phyloP scores from a whole-genome alignment of 768 basidiomycete species.

The Astraeus odoratus region DNA sequence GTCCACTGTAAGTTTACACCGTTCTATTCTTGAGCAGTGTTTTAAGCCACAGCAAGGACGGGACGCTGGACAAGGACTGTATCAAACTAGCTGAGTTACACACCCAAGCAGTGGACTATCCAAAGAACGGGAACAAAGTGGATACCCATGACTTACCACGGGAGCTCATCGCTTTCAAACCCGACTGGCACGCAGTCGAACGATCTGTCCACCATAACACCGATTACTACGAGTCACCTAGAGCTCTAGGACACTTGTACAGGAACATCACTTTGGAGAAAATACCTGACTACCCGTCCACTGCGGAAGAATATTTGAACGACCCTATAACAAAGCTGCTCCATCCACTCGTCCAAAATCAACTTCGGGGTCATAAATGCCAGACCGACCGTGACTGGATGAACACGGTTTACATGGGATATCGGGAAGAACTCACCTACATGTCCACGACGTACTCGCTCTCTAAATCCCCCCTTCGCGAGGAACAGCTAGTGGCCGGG shows the following conservation, averaged over 20 bases:
- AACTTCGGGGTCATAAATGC: conserved; percentile 9
- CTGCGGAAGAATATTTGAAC: conserved; percentile 10
- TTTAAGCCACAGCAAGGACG: conserved; percentile 37
- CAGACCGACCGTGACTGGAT: conserved; percentile 11
- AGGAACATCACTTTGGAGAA: conserved; percentile 49
- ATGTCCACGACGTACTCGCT: conserved; percentile 64
- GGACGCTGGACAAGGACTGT: conserved; percentile 55
- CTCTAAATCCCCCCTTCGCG: conserved; percentile 49
- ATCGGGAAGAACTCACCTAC: conserved; percentile 61
- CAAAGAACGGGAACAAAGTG: conserved; percentile 68
- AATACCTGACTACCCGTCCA: conserved; percentile 13
- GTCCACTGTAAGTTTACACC: conserved; percentile 43
- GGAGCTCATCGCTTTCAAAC: conserved; percentile 57
- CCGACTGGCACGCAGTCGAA: conserved; percentile 72
- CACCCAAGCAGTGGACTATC: conserved; percentile 69
- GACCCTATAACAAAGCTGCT: conserved; percentile 28
- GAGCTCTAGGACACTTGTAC: conserved; percentile 67
- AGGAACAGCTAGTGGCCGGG: conserved; percentile 71
- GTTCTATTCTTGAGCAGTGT: background rate
- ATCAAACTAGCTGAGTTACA: conserved; percentile 50
- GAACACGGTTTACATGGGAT: conserved; percentile 39
- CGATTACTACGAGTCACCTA: conserved; percentile 65
- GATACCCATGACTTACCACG: conserved; percentile 47
- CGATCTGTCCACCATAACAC: conserved; percentile 45
- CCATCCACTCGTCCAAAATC: conserved; percentile 13